Conservation (phyloP, 2,329 filamentous ascomycete genomes). For the Pseudogymnoascus sp. region DNA sequence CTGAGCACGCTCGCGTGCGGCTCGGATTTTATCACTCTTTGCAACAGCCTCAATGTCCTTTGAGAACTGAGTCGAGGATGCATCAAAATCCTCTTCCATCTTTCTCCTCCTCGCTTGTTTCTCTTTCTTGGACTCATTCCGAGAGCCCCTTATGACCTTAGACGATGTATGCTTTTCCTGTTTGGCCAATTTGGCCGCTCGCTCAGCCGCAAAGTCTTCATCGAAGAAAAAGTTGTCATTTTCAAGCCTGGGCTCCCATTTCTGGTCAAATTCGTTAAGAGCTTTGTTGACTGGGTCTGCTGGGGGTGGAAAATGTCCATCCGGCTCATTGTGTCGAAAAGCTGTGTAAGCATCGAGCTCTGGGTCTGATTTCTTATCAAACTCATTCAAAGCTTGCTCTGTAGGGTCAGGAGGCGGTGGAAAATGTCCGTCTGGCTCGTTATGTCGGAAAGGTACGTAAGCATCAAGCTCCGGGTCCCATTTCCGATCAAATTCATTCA, state of each 20-base stretch:
- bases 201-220: neutral
- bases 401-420: conserved; percentile 15
- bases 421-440: conserved; percentile 23
- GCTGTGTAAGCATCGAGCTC: conserved; percentile 17
- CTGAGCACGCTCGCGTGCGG: conserved; percentile 18
- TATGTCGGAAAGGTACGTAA: conserved; percentile 24
- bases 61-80: neutral
- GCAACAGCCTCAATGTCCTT: conserved; percentile 8
- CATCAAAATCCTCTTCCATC: conserved; percentile 23
- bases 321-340: conserved; percentile 22
- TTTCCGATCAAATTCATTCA: conserved; percentile 10
- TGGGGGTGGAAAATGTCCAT: conserved; percentile 20
- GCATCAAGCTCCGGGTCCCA: conserved; percentile 18
- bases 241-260: conserved; percentile 8
- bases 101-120: conserved; percentile 22
- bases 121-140: conserved; percentile 18
- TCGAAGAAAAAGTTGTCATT: conserved; percentile 11
- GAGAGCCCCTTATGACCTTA: neutral
- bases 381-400: neutral
- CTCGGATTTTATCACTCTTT: conserved; percentile 15
- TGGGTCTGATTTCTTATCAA: conserved; percentile 21
- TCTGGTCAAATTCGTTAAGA: conserved; percentile 8
- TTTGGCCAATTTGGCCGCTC: neutral
- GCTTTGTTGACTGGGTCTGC: conserved; percentile 12
- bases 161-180: neutral